Evolutionary conservation across 257 asterid genomes (phyloP).

Genomic region (Solanum appendiculatum): DNA sequence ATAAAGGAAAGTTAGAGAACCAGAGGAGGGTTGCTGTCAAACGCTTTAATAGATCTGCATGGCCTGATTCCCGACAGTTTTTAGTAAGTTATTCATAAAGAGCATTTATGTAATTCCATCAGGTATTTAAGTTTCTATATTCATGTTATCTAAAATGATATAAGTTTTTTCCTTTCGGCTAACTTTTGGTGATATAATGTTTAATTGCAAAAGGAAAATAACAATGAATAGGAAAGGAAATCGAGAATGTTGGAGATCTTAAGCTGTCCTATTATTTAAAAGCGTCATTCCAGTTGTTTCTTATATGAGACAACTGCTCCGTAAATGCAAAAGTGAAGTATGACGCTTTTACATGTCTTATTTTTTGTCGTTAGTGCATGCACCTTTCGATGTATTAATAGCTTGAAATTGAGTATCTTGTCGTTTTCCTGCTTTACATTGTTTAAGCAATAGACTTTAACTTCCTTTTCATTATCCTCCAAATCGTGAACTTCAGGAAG

Average conservation of each 20-base stretch:
- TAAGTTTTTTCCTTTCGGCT: background rate
- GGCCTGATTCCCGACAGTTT: slow-evolving; percentile 50
- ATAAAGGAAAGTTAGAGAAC: slow-evolving; percentile 50
- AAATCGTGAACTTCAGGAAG: slow-evolving; percentile 48
- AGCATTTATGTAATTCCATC: background rate
- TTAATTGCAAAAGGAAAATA: background rate
- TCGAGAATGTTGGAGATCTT: background rate
- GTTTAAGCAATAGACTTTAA: background rate
- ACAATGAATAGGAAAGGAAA: background rate
- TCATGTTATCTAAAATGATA: background rate
- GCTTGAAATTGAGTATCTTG: background rate
- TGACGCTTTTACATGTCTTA: background rate
- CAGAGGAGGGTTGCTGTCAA: slow-evolving; percentile 86
- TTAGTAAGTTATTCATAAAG: slow-evolving; percentile 36
- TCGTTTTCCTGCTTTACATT: background rate
- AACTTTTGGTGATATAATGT: background rate
- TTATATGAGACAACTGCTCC: background rate
- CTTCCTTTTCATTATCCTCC: background rate
- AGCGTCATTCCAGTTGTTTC: background rate
- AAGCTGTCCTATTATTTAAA: background rate
- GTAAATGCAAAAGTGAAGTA: background rate
- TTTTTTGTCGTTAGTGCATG: background rate
- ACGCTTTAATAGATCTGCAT: slow-evolving; percentile 66
- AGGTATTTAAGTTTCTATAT: background rate
- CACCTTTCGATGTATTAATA: background rate